Base-by-base conservation (phyloP, 352 stramenopile species). In the Phytopythium kandeliae region DNA sequence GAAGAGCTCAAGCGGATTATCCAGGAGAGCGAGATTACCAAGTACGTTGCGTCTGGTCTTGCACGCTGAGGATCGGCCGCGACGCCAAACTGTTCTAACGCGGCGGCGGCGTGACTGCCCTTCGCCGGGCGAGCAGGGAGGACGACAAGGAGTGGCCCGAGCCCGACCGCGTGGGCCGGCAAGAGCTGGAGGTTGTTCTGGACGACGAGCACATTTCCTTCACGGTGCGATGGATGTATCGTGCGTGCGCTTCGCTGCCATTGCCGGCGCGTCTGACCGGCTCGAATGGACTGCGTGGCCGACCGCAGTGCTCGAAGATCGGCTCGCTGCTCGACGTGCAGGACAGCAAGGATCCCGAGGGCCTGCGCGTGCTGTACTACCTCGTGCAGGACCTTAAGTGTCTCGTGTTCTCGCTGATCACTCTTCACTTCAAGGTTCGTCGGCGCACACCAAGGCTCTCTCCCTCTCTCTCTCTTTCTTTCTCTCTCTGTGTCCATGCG, bases 381-480 rank as follows among this genome's bases (percentile, higher is more conserved):
- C 74, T 99, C 28, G 89, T 97, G 24, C 95, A 98, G 68, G 96
- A 99, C 67, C 74, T 99, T 45, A 98, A 98, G 63, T 98, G 92
- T 60, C 65, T 99, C 24, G 86, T 98, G 16, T 96, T 98, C 54
- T 98, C 86, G 34, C 81, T 99, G 44, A 98, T 99, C 62, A 93
- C 80, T 16, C 65, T 98, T 28, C 96, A 99, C 77, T 99, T 99
- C 72, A 98, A 94, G 79, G 84, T 92, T 57, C 45, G 51, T 17
- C 8, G 19, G 30, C n/a, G 2, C 25, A 28, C 28, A 31, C 28
- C 9, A 4, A 31, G 4, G 28, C 28, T 4, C 4, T 31, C 4
- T 31, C 28, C 28, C 9, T n/a, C n/a, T n/a, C n/a, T n/a, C n/a
- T n/a, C n/a, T n/a, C n/a, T n/a, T n/a, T n/a, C n/a, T n/a, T n/a